Evolutionary conservation across 2,329 filamentous ascomycete species (phyloP).

Genomic region (Aureobasidium uvarum): DNA sequence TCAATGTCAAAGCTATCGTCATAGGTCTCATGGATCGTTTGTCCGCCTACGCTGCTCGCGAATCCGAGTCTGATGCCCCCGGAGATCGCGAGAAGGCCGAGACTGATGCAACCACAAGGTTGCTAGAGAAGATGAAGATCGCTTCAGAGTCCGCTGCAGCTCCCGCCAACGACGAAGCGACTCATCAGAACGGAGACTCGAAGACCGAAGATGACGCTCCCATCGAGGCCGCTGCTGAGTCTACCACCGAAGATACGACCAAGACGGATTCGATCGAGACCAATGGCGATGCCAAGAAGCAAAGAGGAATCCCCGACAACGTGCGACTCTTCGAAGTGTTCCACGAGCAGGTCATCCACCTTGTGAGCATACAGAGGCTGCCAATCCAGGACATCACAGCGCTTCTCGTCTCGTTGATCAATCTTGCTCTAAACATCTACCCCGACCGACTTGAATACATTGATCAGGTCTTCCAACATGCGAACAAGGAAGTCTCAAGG

Average conservation of each 20-base stretch:
- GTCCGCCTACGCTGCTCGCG: constrained; percentile 89
- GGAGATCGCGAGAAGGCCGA: constrained; percentile 75
- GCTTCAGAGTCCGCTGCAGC: constrained; percentile 51
- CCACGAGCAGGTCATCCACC: constrained; percentile 89
- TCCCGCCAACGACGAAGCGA: constrained; percentile 37
- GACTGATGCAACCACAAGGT: constrained; percentile 73
- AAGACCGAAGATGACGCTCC: constrained; percentile 33
- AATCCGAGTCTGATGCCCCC: constrained; percentile 67
- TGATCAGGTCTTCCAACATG: constrained; percentile 88
- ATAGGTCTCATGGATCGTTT: constrained; percentile 97
- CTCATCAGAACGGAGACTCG: constrained; percentile 32
- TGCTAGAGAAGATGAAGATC: constrained; percentile 76
- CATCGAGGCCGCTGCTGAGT: constrained; percentile 32
- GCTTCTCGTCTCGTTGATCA: constrained; percentile 86
- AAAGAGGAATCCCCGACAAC: constrained; percentile 64
- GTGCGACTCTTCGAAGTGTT: constrained; percentile 96
- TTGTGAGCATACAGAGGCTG: constrained; percentile 86
- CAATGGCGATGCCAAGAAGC: constrained; percentile 48
- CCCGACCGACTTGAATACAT: constrained; percentile 90
- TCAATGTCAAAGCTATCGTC: constrained; percentile 97
- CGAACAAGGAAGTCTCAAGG: constrained; percentile 79
- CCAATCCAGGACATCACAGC: constrained; percentile 95
- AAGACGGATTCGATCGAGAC: constrained; percentile 37
- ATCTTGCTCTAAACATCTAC: constrained; percentile 94
- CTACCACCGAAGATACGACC: constrained; percentile 35